Conservation (phyloP, 345 rosid genomes). For the Atalantia buxifolia region DNA sequence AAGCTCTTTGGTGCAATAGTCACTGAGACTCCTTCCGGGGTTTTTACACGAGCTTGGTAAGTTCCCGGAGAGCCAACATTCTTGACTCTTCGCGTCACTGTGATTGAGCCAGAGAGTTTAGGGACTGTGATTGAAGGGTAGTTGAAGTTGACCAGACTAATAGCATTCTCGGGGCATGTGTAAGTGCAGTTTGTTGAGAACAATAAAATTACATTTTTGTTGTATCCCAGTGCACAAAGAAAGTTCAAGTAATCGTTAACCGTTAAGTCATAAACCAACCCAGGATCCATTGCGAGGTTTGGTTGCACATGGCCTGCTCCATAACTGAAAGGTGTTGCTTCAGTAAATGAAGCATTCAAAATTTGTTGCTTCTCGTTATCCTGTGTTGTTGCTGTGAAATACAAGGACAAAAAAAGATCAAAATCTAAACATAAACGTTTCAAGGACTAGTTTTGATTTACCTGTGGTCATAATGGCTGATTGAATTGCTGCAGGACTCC, state of each 20-base stretch:
- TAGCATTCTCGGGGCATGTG: slow-evolving; percentile 38
- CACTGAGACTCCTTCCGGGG: slow-evolving; percentile 47
- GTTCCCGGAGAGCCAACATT: slow-evolving; percentile 69
- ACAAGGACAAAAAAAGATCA: background rate
- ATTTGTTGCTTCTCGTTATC: slow-evolving; percentile 51
- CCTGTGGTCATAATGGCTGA: slow-evolving; percentile 88
- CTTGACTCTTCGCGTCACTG: slow-evolving; percentile 50
- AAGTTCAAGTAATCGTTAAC: slow-evolving; percentile 60
- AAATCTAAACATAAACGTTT: background rate
- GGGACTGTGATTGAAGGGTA: slow-evolving; percentile 78
- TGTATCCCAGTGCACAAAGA: slow-evolving; percentile 66
- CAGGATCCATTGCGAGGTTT: slow-evolving; percentile 74
- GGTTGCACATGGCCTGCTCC: slow-evolving; percentile 90
- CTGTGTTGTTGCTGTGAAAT: slow-evolving; percentile 42
- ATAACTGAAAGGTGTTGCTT: slow-evolving; percentile 66
- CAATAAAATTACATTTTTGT: slow-evolving; percentile 30
- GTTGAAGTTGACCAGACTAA: slow-evolving; percentile 53
- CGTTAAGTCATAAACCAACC: slow-evolving; percentile 62
- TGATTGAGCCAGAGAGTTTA: slow-evolving; percentile 27
- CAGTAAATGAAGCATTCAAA: slow-evolving; percentile 30
- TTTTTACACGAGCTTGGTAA: slow-evolving; percentile 35
- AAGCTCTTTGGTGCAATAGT: slow-evolving; percentile 48
- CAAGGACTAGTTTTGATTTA: slow-evolving; percentile 18
- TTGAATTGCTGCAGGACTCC: slow-evolving; percentile 83
- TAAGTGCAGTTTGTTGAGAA: slow-evolving; percentile 31